Evolutionary conservation across 73 alveolate species (phyloP).

Genomic region (Tetrahymena borealis): DNA sequence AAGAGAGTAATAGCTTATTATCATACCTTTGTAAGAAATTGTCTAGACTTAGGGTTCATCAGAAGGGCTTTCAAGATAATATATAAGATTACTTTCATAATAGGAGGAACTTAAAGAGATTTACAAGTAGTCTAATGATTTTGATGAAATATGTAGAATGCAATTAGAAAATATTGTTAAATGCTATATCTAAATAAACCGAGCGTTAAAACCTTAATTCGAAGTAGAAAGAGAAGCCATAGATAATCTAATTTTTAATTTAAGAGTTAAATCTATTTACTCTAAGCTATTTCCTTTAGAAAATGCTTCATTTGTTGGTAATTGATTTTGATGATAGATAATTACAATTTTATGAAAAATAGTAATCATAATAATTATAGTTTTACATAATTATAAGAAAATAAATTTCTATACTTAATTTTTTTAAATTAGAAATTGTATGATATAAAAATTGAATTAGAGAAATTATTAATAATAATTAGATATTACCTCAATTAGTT

Average conservation of each 20-base stretch:
- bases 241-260: neutral
- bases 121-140: neutral
- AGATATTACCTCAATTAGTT: too few species aligned
- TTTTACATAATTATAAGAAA: too few species aligned
- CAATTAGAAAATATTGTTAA: neutral
- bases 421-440: too few species aligned
- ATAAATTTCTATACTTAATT: too few species aligned
- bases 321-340: neutral
- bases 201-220: neutral
- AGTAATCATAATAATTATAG: neutral
- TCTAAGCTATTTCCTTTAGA: neutral
- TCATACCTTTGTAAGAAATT: neutral
- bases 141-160: neutral
- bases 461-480: too few species aligned
- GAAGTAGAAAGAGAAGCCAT: neutral
- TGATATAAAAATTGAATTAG: too few species aligned
- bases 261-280: neutral
- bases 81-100: neutral
- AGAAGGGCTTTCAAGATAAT: neutral
- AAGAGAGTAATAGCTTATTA: neutral
- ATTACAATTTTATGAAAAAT: neutral
- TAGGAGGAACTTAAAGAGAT: neutral
- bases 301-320: neutral
- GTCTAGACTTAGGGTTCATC: neutral
- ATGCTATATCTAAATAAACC: neutral